Percentiles rank a stretch among this genome's conserved stretches.
Evolutionary conservation across 2,329 filamentous ascomycete genomes (phyloP).

Genomic region (Berkeleyomyces rouxiae): DNA sequence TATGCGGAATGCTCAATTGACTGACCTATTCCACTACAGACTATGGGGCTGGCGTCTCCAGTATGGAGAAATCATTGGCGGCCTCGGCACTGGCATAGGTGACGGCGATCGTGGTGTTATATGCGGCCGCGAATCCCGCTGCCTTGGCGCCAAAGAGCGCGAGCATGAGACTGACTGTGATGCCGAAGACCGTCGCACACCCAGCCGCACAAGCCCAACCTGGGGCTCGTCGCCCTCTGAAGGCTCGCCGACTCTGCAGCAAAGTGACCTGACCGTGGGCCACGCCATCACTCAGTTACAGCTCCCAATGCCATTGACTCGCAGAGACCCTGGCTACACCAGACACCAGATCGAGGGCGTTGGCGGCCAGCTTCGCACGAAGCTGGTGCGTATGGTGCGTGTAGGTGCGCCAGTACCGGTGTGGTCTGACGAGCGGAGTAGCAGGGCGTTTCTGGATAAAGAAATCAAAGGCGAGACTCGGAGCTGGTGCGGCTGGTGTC

Average conservation of each 20-base stretch:
- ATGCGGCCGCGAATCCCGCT: conserved; percentile 63
- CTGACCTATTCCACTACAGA: conserved; percentile 20
- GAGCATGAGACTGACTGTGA: conserved; percentile 78
- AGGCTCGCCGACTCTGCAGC: background rate
- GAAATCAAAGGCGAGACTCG: conserved; percentile 53
- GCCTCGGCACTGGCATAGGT: conserved; percentile 71
- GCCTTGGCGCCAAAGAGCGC: conserved; percentile 58
- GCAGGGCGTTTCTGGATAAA: conserved; percentile 47
- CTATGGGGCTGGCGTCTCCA: conserved; percentile 84
- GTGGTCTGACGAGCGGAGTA: conserved; percentile 59
- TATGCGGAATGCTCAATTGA: background rate
- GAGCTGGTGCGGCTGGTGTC: conserved; percentile 90
- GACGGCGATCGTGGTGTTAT: conserved; percentile 78
- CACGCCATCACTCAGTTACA: conserved; percentile 1
- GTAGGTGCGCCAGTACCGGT: conserved; percentile 77
- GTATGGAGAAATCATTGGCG: conserved; percentile 65
- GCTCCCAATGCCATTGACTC: conserved; percentile 21
- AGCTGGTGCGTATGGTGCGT: conserved; percentile 64
- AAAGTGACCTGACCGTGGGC: conserved; percentile 13
- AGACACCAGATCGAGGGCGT: conserved; percentile 85
- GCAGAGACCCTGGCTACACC: conserved; percentile 56
- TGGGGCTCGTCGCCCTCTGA: conserved; percentile 15
- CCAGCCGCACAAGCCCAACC: conserved; percentile 15
- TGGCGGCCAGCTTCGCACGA: conserved; percentile 74
- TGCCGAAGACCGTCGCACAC: conserved; percentile 47